Evolutionary conservation across 768 basidiomycete genomes (phyloP).

Genomic region (Favolaschia claudopus): DNA sequence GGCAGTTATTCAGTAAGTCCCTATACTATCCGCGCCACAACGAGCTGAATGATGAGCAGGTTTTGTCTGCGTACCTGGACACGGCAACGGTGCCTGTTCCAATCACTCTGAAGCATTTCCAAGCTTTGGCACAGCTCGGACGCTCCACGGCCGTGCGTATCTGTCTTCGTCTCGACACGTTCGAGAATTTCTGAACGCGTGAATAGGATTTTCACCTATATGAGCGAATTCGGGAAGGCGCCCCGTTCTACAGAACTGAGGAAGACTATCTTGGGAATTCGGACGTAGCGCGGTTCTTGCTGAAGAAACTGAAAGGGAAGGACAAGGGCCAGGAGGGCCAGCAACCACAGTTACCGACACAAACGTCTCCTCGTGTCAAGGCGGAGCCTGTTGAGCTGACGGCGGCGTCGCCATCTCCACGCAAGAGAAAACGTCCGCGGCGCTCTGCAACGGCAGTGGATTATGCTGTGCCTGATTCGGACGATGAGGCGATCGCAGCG

Average conservation of each 20-base stretch:
- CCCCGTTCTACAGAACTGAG: slow-evolving; percentile 74
- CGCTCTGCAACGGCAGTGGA: slow-evolving; percentile 24
- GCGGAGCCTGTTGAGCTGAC: slow-evolving; percentile 30
- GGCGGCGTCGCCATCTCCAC: slow-evolving; percentile 1
- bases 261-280: slow-evolving; percentile 62
- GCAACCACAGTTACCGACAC: slow-evolving; percentile 2
- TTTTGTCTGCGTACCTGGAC: slow-evolving; percentile 8
- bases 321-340: slow-evolving; percentile 28
- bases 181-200: neutral
- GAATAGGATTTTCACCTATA: slow-evolving; percentile 61
- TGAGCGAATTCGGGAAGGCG: slow-evolving; percentile 68
- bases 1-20: slow-evolving; percentile 55
- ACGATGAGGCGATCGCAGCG: slow-evolving; percentile 30
- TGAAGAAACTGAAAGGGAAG: slow-evolving; percentile 11
- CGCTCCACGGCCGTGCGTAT: slow-evolving; percentile 59
- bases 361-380: slow-evolving; percentile 8
- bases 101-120: slow-evolving; percentile 79
- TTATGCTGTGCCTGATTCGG: slow-evolving; percentile 22
- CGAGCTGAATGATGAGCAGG: slow-evolving; percentile 4
- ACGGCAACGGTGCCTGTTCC: slow-evolving; percentile 53
- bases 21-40: slow-evolving; percentile 2
- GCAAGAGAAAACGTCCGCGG: slow-evolving; percentile 17
- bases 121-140: slow-evolving; percentile 73
- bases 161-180: neutral
- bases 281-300: slow-evolving; percentile 1